phyloP scores from a whole-genome alignment of 2,329 filamentous ascomycete genomes.

The Ophiostoma himal-ulmi region DNA sequence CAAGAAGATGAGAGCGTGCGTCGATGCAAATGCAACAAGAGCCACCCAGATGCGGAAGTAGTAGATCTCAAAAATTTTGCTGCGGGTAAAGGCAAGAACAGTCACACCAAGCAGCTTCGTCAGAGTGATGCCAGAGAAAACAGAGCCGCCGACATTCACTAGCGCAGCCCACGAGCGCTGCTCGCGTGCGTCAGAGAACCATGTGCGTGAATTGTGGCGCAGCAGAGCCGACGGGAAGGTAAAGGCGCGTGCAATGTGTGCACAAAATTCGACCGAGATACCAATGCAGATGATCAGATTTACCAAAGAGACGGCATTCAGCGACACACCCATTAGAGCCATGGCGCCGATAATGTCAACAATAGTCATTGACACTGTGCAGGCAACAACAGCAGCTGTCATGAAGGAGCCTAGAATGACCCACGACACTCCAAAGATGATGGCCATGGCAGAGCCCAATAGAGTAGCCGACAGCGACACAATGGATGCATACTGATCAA shows the following conservation, averaged over 20 bases:
- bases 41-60: slow-evolving; percentile 97
- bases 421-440: slow-evolving; percentile 76
- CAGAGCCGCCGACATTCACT: slow-evolving; percentile 88
- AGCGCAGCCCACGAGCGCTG: slow-evolving; percentile 87
- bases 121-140: slow-evolving; percentile 92
- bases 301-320: slow-evolving; percentile 92
- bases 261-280: slow-evolving; percentile 95
- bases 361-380: slow-evolving; percentile 88
- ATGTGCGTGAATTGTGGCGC: slow-evolving; percentile 71
- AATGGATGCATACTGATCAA: slow-evolving; percentile 90
- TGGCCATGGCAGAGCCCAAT: slow-evolving; percentile 73
- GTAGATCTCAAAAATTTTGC: slow-evolving; percentile 99
- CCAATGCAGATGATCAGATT: slow-evolving; percentile 97
- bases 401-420: slow-evolving; percentile 75
- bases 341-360: slow-evolving; percentile 93
- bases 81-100: slow-evolving; percentile 88
- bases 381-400: slow-evolving; percentile 75
- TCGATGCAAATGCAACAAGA: slow-evolving; percentile 80
- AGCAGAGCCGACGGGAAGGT: slow-evolving; percentile 82
- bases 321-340: slow-evolving; percentile 78
- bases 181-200: slow-evolving; percentile 68
- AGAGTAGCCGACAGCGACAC: slow-evolving; percentile 72
- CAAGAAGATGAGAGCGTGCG: slow-evolving; percentile 84
- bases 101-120: slow-evolving; percentile 90
- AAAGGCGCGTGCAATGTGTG: slow-evolving; percentile 91